Evolutionary conservation across 2,329 filamentous ascomycete genomes (phyloP).

Genomic region (Blumeria hordei): DNA sequence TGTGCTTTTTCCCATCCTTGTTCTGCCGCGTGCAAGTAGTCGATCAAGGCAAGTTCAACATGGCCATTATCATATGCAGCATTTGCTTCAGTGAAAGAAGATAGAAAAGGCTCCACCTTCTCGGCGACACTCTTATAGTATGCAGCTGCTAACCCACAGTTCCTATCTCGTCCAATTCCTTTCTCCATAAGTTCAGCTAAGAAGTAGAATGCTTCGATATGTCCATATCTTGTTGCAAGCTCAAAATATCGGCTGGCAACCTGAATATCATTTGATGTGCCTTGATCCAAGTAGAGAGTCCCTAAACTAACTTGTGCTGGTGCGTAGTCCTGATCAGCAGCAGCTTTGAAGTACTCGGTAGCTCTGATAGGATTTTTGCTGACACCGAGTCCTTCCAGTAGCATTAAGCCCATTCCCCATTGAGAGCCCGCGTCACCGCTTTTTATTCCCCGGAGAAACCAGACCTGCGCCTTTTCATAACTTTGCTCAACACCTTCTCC

Average conservation of each 20-base stretch:
- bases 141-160: constrained; percentile 38
- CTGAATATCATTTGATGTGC: constrained; percentile 19
- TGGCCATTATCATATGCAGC: constrained; percentile 38
- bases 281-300: constrained; percentile 45
- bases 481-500: constrained; percentile 46
- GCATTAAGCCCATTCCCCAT: constrained; percentile 46
- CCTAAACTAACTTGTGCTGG: constrained; percentile 43
- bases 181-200: constrained; percentile 43
- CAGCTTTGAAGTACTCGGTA: constrained; percentile 37
- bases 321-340: constrained; percentile 43
- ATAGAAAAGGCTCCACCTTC: constrained; percentile 29
- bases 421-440: constrained; percentile 43
- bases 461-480: constrained; percentile 35
- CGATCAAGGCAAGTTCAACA: constrained; percentile 36
- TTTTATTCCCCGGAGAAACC: constrained; percentile 42
- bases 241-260: constrained; percentile 44
- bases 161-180: constrained; percentile 38
- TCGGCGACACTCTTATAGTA: constrained; percentile 42
- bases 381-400: constrained; percentile 41
- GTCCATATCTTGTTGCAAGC: constrained; percentile 39
- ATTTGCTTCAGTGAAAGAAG: constrained; percentile 42
- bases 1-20: constrained; percentile 49
- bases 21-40: constrained; percentile 49
- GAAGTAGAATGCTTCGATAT: constrained; percentile 51
- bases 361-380: constrained; percentile 34